Evolutionary conservation across 495 filamentous ascomycete genomes (phyloP), one percentile per base, ranked within the genome.

Genomic region (Beverwykella pulmonaria): DNA sequence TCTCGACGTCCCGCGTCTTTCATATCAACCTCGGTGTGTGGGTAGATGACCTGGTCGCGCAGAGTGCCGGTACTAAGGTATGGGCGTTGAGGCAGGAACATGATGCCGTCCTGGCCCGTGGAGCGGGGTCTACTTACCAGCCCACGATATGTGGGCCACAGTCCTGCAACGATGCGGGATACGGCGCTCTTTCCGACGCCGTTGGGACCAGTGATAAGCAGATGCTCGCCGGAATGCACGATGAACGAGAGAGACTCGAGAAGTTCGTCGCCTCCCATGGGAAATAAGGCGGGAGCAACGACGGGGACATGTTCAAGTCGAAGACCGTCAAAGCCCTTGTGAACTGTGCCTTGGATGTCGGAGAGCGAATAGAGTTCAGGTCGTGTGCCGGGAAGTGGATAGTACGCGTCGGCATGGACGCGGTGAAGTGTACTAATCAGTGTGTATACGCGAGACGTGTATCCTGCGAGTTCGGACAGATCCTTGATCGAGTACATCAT

Each of bases 401-500:
- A 88, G 77, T 99, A 97, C 0, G 92, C 89, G 69, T 89, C 84
- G 29, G 94, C 93, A 69, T 99, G 92, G 0, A 94, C 93, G 32
- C 95, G 86, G 73, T 99, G 95, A 27, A 99, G 86, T 0, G 93
- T 94, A 5, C 91, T 92, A 68, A 98, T 94, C 26, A 99, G 84
- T 32, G 90, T 92, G 79, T 97, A 99, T 14, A 99, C 92, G 17
- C 94, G 90, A 19, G 92, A 96, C 1, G 95, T 98, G 78, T 93
- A 91, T 32, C 95, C 95, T 1, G 95, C 95, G 17, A 99, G 80
- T 76, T 98, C 95, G 9, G 93, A 92, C 30, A 99, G 89, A 71
- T 99, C 95, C 79, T 99, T 99, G 79, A 99, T 93, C 67, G 88
- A 92, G 79, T 98, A 98, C 95, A 99, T 99, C 89, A 99, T 94